phyloP scores from a whole-genome alignment of 1,284 basidiomycete species.

The Moesziomyces sp. region DNA sequence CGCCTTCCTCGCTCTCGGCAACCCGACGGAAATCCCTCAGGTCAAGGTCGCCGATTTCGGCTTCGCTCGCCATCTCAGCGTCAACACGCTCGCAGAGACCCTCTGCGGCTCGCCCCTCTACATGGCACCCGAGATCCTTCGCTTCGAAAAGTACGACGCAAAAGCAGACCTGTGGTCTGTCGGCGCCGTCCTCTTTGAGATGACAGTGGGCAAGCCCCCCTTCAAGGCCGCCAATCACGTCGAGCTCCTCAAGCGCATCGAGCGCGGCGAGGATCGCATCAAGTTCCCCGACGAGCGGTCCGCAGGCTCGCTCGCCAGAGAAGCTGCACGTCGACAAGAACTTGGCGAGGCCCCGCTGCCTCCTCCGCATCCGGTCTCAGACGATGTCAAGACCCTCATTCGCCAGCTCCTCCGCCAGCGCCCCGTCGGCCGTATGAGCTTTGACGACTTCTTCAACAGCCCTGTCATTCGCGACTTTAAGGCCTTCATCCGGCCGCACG shows the following conservation, averaged over 20 bases:
- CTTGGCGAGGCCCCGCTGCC: conserved; percentile 56
- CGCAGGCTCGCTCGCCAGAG: conserved; percentile 54
- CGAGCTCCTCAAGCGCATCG: conserved; percentile 92
- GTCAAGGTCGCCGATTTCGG: conserved; percentile 85
- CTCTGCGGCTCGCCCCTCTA: conserved; percentile 97
- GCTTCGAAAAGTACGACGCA: conserved; percentile 97
- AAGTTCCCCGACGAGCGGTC: conserved; percentile 78
- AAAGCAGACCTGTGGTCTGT: conserved; percentile 98
- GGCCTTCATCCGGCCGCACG: conserved; percentile 41
- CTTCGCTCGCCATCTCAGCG: conserved; percentile 91
- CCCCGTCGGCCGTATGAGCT: conserved; percentile 85
- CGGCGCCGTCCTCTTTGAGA: conserved; percentile 95
- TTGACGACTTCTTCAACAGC: conserved; percentile 87
- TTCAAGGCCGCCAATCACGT: conserved; percentile 96
- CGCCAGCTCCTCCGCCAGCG: conserved; percentile 82
- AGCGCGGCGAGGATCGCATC: conserved; percentile 78
- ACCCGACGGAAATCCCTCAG: conserved; percentile 77
- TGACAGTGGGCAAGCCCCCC: conserved; percentile 90
- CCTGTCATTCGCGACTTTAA: conserved; percentile 49
- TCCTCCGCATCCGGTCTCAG: conserved; percentile 73
- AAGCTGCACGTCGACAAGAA: conserved; percentile 53
- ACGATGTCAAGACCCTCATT: conserved; percentile 89
- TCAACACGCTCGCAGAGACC: conserved; percentile 94
- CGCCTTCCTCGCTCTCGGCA: conserved; percentile 82
- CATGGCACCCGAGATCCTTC: conserved; percentile 98